These are phyloP conservation scores for Aristolochia contorta DNA, from an alignment of 164 flowering plant species.

Conservation along the genomic window DNA sequence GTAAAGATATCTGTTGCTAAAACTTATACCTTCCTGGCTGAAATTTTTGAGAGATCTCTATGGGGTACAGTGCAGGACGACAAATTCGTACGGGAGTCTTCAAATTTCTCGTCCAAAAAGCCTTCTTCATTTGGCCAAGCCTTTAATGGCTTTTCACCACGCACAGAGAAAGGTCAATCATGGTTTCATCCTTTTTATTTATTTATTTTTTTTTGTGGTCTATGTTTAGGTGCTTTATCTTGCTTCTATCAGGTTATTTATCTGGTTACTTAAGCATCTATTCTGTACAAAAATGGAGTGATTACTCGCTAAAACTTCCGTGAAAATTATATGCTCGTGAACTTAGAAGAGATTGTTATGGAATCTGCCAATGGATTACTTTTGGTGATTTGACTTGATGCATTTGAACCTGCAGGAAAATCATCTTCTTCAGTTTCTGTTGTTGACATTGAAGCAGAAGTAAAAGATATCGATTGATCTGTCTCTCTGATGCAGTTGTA, in stretches of 20 bases:
- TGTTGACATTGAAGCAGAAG: slow-evolving; percentile 85
- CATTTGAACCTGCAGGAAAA: slow-evolving; percentile 26
- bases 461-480: slow-evolving; percentile 66
- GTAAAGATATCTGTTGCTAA: too few relatives aligned
- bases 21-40: not conserved
- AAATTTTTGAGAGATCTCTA: slow-evolving; percentile 3
- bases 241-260: too few relatives aligned
- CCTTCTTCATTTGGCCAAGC: slow-evolving; percentile 40
- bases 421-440: slow-evolving; percentile 30
- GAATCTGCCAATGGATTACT: too few relatives aligned
- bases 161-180: slow-evolving; percentile 47
- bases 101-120: slow-evolving; percentile 37
- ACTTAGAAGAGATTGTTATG: too few relatives aligned
- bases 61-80: slow-evolving; percentile 48
- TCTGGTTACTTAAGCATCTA: too few relatives aligned
- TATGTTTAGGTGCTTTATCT: not conserved
- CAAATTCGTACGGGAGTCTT: slow-evolving; percentile 52
- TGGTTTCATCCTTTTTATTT: not conserved
- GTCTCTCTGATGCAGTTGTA: too few relatives aligned
- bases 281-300: too few relatives aligned
- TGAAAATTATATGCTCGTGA: too few relatives aligned
- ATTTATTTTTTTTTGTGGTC: not conserved
- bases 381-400: too few relatives aligned
- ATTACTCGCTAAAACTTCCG: too few relatives aligned
- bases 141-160: slow-evolving; percentile 40